Percentiles rank a stretch among this genome's conserved stretches.
phyloP scores from a whole-genome alignment of 768 basidiomycete species.

The Mycena olivaceomarginata region DNA sequence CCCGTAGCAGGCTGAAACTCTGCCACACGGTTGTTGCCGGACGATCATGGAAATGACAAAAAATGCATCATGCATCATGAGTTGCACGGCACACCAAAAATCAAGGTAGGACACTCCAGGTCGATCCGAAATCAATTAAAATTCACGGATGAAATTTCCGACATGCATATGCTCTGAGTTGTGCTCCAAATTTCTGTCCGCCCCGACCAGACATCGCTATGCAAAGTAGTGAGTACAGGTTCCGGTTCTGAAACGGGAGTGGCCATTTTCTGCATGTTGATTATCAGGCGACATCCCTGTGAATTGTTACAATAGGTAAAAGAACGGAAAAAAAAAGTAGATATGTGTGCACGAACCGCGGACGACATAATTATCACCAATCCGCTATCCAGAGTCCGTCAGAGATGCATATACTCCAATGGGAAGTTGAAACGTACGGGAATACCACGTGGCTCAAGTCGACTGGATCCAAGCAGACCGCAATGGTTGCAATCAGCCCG shows the following conservation, averaged over 20 bases:
- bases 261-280: conserved; percentile 23
- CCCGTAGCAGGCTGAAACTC: too few species aligned
- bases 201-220: background rate
- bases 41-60: too few species aligned
- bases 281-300: conserved; percentile 24
- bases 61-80: too few species aligned
- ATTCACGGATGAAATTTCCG: conserved; percentile 15
- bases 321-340: background rate
- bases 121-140: conserved; percentile 4
- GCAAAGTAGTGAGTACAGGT: conserved; percentile 9
- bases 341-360: background rate
- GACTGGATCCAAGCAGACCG: background rate
- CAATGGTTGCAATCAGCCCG: conserved; percentile 13
- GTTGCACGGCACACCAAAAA: too few species aligned
- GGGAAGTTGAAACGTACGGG: background rate
- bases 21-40: too few species aligned
- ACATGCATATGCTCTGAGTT: background rate
- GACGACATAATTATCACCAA: conserved; percentile 18
- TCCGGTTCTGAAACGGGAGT: background rate
- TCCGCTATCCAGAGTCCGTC: background rate
- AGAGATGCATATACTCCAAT: background rate
- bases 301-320: background rate
- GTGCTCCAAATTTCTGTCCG: background rate
- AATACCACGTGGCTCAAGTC: conserved; percentile 4
- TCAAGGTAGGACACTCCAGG: too few species aligned